Evolutionary conservation across 768 basidiomycete genomes (phyloP).

Genomic region (Cubamyces sp.): DNA sequence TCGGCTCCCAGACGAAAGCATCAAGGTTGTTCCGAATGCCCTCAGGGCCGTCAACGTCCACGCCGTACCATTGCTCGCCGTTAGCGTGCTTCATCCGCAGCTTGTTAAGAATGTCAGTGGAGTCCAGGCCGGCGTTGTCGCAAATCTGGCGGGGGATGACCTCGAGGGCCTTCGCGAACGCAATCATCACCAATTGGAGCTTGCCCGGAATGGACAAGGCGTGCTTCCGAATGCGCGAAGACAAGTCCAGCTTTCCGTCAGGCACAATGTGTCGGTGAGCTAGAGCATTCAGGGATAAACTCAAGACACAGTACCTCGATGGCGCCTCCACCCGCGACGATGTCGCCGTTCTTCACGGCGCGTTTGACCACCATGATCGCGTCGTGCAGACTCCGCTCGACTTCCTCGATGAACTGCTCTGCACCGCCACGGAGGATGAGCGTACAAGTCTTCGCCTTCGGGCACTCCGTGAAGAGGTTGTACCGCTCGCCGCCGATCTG

Average conservation of each 20-base stretch:
- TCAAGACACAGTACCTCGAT: conserved; percentile 68
- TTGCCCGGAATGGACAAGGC: conserved; percentile 95
- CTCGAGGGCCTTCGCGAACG: conserved; percentile 96
- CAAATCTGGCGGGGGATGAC: conserved; percentile 98
- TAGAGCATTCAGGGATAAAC: not conserved
- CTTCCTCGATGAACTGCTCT: conserved; percentile 98
- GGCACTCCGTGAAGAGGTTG: conserved; percentile 93
- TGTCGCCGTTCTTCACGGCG: conserved; percentile 92
- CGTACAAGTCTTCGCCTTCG: conserved; percentile 95
- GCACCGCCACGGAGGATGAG: conserved; percentile 93
- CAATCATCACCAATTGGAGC: conserved; percentile 89
- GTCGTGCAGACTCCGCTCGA: conserved; percentile 96
- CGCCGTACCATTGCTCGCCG: conserved; percentile 89
- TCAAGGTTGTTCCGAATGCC: conserved; percentile 97
- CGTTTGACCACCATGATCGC: conserved; percentile 99
- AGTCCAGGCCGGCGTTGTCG: conserved; percentile 97
- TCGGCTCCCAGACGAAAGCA: conserved; percentile 98
- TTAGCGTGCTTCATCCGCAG: conserved; percentile 94
- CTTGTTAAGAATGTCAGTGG: conserved; percentile 96
- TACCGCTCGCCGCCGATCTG: conserved; percentile 97
- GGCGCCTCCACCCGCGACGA: conserved; percentile 97
- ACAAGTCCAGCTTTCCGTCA: conserved; percentile 84
- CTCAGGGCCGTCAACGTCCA: conserved; percentile 88
- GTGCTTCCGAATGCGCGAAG: conserved; percentile 89
- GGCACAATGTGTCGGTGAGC: conserved; percentile 6